These are phyloP conservation scores for Penicillium diatomitis DNA, from an alignment of 495 filamentous ascomycete species.

Conservation along the genomic window DNA sequence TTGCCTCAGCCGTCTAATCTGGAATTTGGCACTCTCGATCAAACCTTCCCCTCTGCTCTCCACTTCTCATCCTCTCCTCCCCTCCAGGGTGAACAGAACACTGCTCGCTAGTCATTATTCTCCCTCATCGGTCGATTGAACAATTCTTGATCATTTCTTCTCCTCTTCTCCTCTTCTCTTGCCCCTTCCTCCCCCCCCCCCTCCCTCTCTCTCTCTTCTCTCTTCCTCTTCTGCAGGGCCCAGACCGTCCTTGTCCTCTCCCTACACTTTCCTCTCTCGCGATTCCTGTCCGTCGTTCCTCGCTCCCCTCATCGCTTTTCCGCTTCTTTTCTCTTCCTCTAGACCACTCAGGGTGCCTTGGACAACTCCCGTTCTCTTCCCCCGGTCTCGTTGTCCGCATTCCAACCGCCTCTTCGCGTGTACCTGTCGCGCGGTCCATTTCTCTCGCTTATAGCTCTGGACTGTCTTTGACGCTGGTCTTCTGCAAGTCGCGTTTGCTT, in stretches of 20 bases:
- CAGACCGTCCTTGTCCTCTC: conserved; percentile 4
- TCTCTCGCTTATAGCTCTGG: conserved; percentile 24
- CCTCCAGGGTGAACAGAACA: too few relatives aligned
- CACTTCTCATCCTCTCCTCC: too few relatives aligned
- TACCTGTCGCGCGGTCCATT: conserved; percentile 15
- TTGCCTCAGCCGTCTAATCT: too few relatives aligned
- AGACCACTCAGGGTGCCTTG: background rate
- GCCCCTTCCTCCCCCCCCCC: background rate
- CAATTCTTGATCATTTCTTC: too few relatives aligned
- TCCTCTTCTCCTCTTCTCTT: background rate
- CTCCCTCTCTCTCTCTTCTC: background rate
- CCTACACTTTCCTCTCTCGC: background rate
- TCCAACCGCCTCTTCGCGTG: too few relatives aligned
- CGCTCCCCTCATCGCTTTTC: background rate
- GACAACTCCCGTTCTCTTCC: too few relatives aligned
- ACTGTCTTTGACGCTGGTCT: conserved; percentile 13
- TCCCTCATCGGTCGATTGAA: too few relatives aligned
- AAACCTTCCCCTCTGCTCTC: too few relatives aligned
- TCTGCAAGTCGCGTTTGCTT: conserved; percentile 17
- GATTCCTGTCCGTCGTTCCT: background rate
- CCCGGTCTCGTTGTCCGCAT: too few relatives aligned
- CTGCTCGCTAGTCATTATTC: too few relatives aligned
- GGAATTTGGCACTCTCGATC: too few relatives aligned
- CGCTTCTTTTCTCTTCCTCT: background rate
- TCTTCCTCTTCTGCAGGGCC: conserved; percentile 7